Evolutionary conservation across 768 basidiomycete species (phyloP).

Genomic region (Candolleomyces efflorescens): DNA sequence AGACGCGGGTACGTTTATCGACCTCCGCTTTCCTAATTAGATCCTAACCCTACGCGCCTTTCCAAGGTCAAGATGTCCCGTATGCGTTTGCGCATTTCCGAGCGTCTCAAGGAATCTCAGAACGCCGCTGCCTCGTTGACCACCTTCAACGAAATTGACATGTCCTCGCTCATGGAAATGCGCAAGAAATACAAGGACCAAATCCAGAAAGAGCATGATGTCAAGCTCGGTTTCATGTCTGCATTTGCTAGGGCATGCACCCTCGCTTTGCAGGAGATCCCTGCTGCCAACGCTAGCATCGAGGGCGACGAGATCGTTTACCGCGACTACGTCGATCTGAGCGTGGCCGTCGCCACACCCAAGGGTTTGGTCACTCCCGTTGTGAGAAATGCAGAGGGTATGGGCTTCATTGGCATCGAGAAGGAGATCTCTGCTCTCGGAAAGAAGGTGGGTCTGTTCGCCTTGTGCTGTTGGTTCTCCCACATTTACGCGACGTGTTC

Average conservation of each 20-base stretch:
- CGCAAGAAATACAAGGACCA: conserved; percentile 92
- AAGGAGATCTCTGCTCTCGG: conserved; percentile 87
- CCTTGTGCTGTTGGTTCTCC: background rate
- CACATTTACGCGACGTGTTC: background rate
- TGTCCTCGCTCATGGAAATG: conserved; percentile 93
- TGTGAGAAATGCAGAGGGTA: conserved; percentile 81
- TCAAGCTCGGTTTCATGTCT: conserved; percentile 98
- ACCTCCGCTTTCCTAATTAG: background rate
- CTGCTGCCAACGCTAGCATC: conserved; percentile 90
- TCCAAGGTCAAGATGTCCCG: conserved; percentile 96
- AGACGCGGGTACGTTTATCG: conserved; percentile 67
- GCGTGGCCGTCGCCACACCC: conserved; percentile 94
- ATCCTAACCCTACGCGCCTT: background rate
- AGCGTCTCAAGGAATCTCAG: conserved; percentile 97
- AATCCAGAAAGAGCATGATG: conserved; percentile 84
- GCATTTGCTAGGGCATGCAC: conserved; percentile 88
- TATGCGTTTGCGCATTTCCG: conserved; percentile 96
- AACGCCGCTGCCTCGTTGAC: conserved; percentile 95
- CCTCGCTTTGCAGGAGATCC: conserved; percentile 87
- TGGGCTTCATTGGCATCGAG: conserved; percentile 91
- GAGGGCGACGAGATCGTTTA: conserved; percentile 94
- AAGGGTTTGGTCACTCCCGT: conserved; percentile 98
- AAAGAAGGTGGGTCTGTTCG: conserved; percentile 59
- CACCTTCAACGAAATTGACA: conserved; percentile 99
- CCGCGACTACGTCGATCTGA: conserved; percentile 87